Evolutionary conservation across 805 yeast genomes (phyloP).

Genomic region (Wickerhamomyces silvicola): DNA sequence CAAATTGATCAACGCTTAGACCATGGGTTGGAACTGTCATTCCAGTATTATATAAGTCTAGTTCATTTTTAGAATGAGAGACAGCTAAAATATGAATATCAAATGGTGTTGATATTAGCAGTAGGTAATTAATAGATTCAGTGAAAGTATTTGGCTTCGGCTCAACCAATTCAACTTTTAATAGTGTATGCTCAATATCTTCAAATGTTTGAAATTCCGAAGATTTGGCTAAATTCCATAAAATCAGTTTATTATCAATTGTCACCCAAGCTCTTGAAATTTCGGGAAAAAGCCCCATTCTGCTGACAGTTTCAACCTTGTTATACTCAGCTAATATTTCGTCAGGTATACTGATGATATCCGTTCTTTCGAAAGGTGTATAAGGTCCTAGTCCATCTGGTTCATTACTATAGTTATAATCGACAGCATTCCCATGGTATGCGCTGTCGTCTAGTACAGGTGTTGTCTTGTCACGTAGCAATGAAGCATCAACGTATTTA

Average conservation of each 20-base stretch:
- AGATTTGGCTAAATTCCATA: conserved; percentile 72
- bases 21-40: conserved; percentile 79
- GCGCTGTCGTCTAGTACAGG: conserved; percentile 43
- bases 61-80: conserved; percentile 43
- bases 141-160: conserved; percentile 82
- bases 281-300: conserved; percentile 80
- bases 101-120: conserved; percentile 74
- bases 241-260: conserved; percentile 69
- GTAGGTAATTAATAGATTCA: conserved; percentile 62
- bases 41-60: conserved; percentile 77
- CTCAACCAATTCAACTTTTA: conserved; percentile 67
- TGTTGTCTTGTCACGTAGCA: conserved; percentile 54
- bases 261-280: conserved; percentile 82
- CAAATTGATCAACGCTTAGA: conserved; percentile 57
- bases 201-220: conserved; percentile 76
- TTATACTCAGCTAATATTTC: conserved; percentile 67
- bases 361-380: conserved; percentile 71
- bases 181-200: conserved; percentile 70
- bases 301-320: conserved; percentile 56
- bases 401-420: conserved; percentile 59
- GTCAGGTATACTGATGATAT: conserved; percentile 72
- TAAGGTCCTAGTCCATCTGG: conserved; percentile 40
- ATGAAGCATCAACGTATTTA: conserved; percentile 53
- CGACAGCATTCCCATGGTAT: conserved; percentile 48
- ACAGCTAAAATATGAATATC: conserved; percentile 75